Evolutionary conservation across 345 rosid genomes (phyloP).

Genomic region (Noccaea caerulescens): DNA sequence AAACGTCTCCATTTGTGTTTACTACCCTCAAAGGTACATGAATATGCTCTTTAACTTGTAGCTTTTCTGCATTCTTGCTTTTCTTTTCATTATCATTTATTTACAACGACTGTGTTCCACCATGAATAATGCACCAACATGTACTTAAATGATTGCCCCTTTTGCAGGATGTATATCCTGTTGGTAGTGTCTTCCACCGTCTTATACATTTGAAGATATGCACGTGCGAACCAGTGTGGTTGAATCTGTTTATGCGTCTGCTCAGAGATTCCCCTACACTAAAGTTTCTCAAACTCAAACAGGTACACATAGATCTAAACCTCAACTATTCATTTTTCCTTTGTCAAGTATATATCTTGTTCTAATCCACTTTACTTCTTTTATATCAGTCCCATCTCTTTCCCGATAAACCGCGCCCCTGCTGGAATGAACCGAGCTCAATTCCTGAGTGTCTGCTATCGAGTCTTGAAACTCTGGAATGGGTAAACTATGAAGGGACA

Average conservation of each 20-base stretch:
- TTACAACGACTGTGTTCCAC: background rate
- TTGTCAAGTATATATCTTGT: background rate
- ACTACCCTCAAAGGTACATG: background rate
- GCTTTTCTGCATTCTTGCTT: background rate
- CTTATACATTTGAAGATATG: background rate
- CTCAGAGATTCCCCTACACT: slow-evolving; percentile 10
- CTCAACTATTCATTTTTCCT: background rate
- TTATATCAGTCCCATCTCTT: background rate
- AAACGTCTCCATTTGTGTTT: background rate
- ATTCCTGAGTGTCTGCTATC: background rate
- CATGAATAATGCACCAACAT: background rate
- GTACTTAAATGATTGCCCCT: background rate
- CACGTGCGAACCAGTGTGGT: background rate
- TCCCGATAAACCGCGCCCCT: background rate
- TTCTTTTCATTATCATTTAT: too few relatives aligned
- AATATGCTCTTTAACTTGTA: background rate
- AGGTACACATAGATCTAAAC: background rate
- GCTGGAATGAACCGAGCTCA: too few relatives aligned
- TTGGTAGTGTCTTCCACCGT: background rate
- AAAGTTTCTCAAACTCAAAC: background rate
- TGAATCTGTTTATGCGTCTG: background rate
- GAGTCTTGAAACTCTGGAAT: background rate
- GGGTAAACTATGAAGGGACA: background rate
- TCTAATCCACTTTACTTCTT: background rate
- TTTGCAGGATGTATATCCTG: background rate